Evolutionary conservation across 164 flowering plant species (phyloP).

Genomic region (Chloranthus sessilifolius): DNA sequence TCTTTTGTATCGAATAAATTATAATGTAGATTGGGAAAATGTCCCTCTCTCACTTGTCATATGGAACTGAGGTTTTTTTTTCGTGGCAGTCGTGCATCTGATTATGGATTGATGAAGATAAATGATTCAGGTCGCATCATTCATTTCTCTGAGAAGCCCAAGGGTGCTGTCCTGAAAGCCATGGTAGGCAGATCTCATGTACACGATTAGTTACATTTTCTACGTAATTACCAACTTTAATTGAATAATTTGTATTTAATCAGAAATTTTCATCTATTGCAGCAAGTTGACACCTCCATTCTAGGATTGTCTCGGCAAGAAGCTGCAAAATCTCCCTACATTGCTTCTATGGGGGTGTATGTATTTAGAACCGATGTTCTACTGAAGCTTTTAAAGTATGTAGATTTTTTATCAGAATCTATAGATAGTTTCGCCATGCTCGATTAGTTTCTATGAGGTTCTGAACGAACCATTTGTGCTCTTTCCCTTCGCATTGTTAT

Average conservation of each 20-base stretch:
- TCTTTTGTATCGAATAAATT: too few species aligned
- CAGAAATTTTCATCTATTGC: constrained; percentile 17
- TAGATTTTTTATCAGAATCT: not conserved
- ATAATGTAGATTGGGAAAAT: too few species aligned
- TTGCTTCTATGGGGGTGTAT: constrained; percentile 98
- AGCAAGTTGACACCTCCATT: constrained; percentile 74
- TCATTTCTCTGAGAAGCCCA: constrained; percentile 89
- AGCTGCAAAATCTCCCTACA: constrained; percentile 59
- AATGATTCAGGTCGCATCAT: constrained; percentile 58
- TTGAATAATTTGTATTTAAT: not conserved
- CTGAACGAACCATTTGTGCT: not conserved
- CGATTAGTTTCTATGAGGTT: not conserved
- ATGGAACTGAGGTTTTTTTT: too few species aligned
- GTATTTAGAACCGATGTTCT: constrained; percentile 70
- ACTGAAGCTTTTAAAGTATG: constrained; percentile 52
- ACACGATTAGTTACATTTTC: not conserved
- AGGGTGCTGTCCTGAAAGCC: constrained; percentile 65
- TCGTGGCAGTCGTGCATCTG: constrained; percentile 84
- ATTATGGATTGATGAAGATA: constrained; percentile 91
- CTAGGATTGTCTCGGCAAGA: constrained; percentile 67
- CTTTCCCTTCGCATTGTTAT: not conserved
- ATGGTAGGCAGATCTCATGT: constrained; percentile 43
- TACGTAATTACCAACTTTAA: not conserved
- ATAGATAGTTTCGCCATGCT: not conserved
- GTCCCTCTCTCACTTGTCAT: too few species aligned